These are phyloP conservation scores for Solidago caesia DNA, from an alignment of 129 eudicot genomes.

Conservation along the genomic window DNA sequence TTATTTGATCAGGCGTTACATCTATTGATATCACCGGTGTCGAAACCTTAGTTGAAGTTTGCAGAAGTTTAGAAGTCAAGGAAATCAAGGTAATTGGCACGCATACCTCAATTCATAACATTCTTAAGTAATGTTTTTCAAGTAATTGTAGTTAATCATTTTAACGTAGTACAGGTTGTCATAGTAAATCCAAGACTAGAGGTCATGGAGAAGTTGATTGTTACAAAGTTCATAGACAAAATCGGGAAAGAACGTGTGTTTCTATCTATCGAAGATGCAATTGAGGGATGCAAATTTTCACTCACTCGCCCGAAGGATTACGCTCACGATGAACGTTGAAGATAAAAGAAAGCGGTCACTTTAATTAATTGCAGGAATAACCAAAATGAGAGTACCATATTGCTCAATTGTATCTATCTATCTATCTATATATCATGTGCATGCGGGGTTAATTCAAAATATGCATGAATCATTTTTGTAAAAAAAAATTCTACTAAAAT, in stretches of 20 bases:
- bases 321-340: conserved; percentile 3
- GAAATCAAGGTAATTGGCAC: conserved; percentile 54
- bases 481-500: conserved; percentile 16
- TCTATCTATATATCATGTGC: background rate
- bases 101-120: background rate
- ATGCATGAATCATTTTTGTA: conserved; percentile 17
- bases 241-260: conserved; percentile 66
- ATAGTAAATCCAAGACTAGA: conserved; percentile 77
- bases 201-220: conserved; percentile 75
- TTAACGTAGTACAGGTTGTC: conserved; percentile 41
- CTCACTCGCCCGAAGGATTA: conserved; percentile 29
- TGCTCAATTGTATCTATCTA: background rate
- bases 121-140: background rate
- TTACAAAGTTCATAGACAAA: conserved; percentile 56
- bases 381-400: conserved; percentile 11
- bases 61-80: conserved; percentile 47
- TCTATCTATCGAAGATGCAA: conserved; percentile 74
- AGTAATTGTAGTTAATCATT: background rate
- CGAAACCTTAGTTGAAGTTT: conserved; percentile 63
- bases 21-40: conserved; percentile 81
- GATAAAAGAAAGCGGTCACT: background rate
- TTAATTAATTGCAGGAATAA: background rate
- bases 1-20: conserved; percentile 58
- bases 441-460: conserved; percentile 16
- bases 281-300: conserved; percentile 56